Percentiles rank a stretch among this genome's conserved stretches.
These are phyloP conservation scores for Cardiosporidium cionae DNA, from an alignment of 169 alveolate species.

Conservation along the genomic window DNA sequence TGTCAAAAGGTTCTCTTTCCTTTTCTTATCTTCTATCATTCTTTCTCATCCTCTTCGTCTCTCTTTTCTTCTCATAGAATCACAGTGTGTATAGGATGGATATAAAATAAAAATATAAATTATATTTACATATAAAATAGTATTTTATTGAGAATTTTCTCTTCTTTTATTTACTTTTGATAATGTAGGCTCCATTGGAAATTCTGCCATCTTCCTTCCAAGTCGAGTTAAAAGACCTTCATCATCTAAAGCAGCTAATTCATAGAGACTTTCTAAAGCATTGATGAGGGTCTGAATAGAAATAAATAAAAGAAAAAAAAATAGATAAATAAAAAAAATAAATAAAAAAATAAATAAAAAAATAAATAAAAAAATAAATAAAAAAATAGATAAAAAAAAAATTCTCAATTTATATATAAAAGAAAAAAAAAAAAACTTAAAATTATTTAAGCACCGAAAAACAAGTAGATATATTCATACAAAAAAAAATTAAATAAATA, in stretches of 20 bases:
- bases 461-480: background rate
- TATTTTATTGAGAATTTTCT: too few relatives aligned
- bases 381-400: background rate
- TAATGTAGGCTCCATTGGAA: conserved; percentile 96
- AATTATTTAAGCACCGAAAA: background rate
- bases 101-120: too few relatives aligned
- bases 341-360: background rate
- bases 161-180: conserved; percentile 68
- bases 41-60: background rate
- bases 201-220: conserved; percentile 99
- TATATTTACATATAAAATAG: too few relatives aligned
- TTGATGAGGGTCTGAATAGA: conserved; percentile 86
- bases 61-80: too few relatives aligned
- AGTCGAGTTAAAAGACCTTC: conserved; percentile 97
- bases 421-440: too few relatives aligned
- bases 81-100: too few relatives aligned
- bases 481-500: background rate
- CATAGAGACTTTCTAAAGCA: conserved; percentile 93
- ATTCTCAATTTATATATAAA: background rate
- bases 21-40: background rate
- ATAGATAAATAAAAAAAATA: background rate
- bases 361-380: too few relatives aligned
- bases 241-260: conserved; percentile 97
- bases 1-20: too few relatives aligned
- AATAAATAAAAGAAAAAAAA: background rate